These are phyloP conservation scores for Aphanomyces invadans DNA, from an alignment of 352 stramenopile species.

Conservation along the genomic window DNA sequence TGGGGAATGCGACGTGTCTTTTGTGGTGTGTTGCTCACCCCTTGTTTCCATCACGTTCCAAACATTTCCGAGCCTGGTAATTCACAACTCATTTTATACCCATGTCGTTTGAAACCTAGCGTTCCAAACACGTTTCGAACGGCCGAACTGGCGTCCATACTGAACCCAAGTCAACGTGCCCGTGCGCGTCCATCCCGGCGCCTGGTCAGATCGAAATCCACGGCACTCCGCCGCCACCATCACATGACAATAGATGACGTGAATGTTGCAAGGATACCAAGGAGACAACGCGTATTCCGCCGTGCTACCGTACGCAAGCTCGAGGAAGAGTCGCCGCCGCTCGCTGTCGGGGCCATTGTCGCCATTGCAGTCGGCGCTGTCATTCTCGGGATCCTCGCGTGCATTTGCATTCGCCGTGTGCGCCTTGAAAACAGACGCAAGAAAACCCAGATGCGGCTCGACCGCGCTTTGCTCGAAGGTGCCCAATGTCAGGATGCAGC, in stretches of 20 bases:
- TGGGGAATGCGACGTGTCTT: neutral
- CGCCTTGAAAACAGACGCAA: slow-evolving; percentile 22
- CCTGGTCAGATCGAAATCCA: too few species aligned
- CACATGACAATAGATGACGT: neutral
- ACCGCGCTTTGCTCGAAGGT: slow-evolving; percentile 11
- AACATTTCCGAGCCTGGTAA: neutral
- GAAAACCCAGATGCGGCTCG: slow-evolving; percentile 21
- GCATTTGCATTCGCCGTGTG: slow-evolving; percentile 18
- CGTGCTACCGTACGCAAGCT: neutral
- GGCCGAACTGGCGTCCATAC: neutral
- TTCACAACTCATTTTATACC: neutral
- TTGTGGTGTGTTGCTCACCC: slow-evolving; percentile 8
- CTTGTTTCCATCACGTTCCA: neutral
- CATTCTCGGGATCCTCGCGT: slow-evolving; percentile 18
- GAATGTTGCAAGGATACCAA: neutral
- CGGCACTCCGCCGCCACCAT: neutral
- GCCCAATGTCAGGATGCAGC: slow-evolving; percentile 16
- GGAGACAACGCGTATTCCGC: neutral
- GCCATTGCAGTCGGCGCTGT: slow-evolving; percentile 17
- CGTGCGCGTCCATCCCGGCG: too few species aligned
- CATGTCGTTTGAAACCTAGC: neutral
- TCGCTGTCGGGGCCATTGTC: slow-evolving; percentile 23
- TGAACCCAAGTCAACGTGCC: too few species aligned
- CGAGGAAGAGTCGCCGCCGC: neutral
- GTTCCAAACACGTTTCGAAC: neutral